phyloP scores from a whole-genome alignment of 768 basidiomycete genomes.

The Suillus fuscotomentosus region DNA sequence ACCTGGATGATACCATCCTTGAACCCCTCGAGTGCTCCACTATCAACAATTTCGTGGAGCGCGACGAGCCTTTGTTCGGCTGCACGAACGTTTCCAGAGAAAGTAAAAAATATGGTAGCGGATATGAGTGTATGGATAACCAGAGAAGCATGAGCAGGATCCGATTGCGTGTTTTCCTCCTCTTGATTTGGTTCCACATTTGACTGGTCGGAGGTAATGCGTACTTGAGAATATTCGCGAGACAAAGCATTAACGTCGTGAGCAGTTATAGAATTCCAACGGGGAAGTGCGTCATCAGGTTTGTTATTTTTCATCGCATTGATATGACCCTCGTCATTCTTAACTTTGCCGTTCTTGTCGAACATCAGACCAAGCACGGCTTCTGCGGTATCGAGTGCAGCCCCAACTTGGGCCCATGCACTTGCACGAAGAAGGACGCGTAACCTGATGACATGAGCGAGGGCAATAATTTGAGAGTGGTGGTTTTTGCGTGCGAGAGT shows the following conservation, averaged over 20 bases:
- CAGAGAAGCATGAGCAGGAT: conserved; percentile 38
- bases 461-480: conserved; percentile 45
- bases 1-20: conserved; percentile 41
- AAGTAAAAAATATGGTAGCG: conserved; percentile 60
- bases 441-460: conserved; percentile 56
- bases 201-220: not conserved
- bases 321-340: not conserved
- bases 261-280: conserved; percentile 29
- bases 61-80: conserved; percentile 52
- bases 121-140: conserved; percentile 63
- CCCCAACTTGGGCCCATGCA: conserved; percentile 40
- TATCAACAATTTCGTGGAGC: conserved; percentile 69
- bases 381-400: conserved; percentile 26
- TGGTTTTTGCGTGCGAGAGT: conserved; percentile 26
- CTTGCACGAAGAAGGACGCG: conserved; percentile 37
- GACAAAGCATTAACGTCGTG: conserved; percentile 23
- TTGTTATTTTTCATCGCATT: not conserved
- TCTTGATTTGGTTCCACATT: not conserved
- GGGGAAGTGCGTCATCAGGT: conserved; percentile 13
- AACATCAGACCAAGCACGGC: not conserved
- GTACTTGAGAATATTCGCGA: not conserved
- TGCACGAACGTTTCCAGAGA: conserved; percentile 47
- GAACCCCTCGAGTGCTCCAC: conserved; percentile 43
- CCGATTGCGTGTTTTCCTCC: conserved; percentile 16
- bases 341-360: not conserved